phyloP scores from a whole-genome alignment of 345 rosid genomes.

The Xanthoceras sorbifolium region DNA sequence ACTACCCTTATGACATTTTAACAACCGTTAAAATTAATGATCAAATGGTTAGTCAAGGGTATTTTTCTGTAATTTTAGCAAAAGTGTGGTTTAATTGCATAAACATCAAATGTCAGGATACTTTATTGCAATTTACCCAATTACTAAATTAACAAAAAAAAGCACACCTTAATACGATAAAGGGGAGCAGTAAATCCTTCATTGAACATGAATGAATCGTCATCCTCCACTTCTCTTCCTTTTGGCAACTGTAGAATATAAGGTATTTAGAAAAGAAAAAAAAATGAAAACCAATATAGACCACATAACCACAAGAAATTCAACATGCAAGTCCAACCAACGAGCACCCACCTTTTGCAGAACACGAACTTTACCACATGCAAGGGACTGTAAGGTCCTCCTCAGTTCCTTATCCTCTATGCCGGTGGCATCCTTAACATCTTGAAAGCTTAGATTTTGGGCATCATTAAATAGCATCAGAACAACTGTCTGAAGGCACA shows the following conservation, averaged over 20 bases:
- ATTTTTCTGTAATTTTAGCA: too few relatives aligned
- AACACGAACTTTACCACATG: constrained; percentile 96
- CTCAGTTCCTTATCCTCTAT: constrained; percentile 95
- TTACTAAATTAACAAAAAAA: background rate
- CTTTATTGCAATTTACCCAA: too few relatives aligned
- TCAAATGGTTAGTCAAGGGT: too few relatives aligned
- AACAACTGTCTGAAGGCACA: constrained; percentile 76
- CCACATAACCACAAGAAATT: background rate
- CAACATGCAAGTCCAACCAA: background rate
- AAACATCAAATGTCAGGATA: too few relatives aligned
- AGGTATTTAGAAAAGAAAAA: background rate
- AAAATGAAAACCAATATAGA: background rate
- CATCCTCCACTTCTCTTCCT: constrained; percentile 93
- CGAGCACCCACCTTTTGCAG: constrained; percentile 67
- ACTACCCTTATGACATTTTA: too few relatives aligned
- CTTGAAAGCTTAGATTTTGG: constrained; percentile 85
- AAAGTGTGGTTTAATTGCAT: too few relatives aligned
- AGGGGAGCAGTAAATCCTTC: constrained; percentile 78
- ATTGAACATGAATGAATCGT: constrained; percentile 84
- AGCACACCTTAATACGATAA: constrained; percentile 77
- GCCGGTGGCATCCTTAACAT: constrained; percentile 86
- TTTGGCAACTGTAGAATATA: constrained; percentile 63
- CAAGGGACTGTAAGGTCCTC: constrained; percentile 95
- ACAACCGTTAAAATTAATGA: too few relatives aligned
- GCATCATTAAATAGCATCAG: constrained; percentile 97